Percentiles rank a stretch among this genome's conserved stretches.
These are phyloP conservation scores for Sporothrix luriei DNA, from an alignment of 2,329 filamentous ascomycete species.

Conservation along the genomic window DNA sequence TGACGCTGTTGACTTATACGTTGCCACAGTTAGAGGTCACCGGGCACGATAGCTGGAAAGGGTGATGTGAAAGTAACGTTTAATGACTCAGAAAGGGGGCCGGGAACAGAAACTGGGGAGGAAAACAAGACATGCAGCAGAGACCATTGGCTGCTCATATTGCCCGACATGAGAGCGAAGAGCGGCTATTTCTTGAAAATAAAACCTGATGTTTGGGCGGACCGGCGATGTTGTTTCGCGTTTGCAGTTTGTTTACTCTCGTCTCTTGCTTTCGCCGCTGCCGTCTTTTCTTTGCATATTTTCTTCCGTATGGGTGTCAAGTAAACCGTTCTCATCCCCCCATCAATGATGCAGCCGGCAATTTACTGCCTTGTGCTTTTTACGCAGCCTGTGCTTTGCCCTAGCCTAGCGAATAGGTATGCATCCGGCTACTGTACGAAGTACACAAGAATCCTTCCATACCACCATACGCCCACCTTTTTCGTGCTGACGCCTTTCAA, in stretches of 20 bases:
- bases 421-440: conserved; percentile 12
- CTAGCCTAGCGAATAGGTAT: conserved; percentile 8
- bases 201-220: neutral
- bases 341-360: neutral
- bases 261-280: conserved; percentile 9
- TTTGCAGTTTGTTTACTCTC: conserved; percentile 15
- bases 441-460: conserved; percentile 21
- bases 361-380: conserved; percentile 18
- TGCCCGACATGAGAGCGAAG: neutral
- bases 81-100: too few relatives aligned
- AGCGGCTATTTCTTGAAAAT: neutral
- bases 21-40: neutral
- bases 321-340: neutral
- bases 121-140: neutral
- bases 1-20: neutral
- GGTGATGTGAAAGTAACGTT: neutral
- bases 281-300: neutral
- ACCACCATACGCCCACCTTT: neutral
- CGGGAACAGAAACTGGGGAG: neutral
- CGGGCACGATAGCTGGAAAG: neutral
- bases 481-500: neutral
- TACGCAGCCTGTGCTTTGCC: conserved; percentile 11
- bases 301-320: neutral
- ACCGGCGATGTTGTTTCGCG: conserved; percentile 6
- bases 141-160: neutral